Percentiles rank a stretch among this genome's conserved stretches.
Evolutionary conservation across 495 filamentous ascomycete genomes (phyloP).

Genomic region (Penicillium crystallinum): DNA sequence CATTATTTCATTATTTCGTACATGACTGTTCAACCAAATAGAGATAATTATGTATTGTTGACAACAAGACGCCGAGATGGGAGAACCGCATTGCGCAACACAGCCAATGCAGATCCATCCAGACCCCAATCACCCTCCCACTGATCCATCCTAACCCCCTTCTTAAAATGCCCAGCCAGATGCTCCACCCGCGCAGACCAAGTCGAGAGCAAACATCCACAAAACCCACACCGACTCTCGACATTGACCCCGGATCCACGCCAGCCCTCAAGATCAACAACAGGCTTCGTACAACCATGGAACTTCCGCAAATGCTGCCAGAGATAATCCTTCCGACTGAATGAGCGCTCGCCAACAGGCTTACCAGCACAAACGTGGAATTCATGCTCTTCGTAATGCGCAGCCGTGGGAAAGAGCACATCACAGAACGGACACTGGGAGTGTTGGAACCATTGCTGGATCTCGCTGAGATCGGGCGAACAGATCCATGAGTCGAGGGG

Average conservation of each 20-base stretch:
- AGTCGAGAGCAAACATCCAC: slow-evolving; percentile 51
- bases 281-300: slow-evolving; percentile 58
- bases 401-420: slow-evolving; percentile 47
- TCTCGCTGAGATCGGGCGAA: slow-evolving; percentile 23
- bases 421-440: slow-evolving; percentile 67
- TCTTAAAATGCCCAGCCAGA: slow-evolving; percentile 64
- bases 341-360: slow-evolving; percentile 61
- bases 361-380: slow-evolving; percentile 63
- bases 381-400: slow-evolving; percentile 67
- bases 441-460: slow-evolving; percentile 8
- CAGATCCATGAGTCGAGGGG: slow-evolving; percentile 77
- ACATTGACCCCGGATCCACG: slow-evolving; percentile 54
- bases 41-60: no score
- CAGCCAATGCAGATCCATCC: slow-evolving; percentile 49
- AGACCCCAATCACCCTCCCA: slow-evolving; percentile 75
- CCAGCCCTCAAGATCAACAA: slow-evolving; percentile 74
- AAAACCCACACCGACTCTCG: slow-evolving; percentile 68
- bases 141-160: slow-evolving; percentile 59
- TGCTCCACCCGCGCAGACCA: slow-evolving; percentile 62
- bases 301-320: slow-evolving; percentile 77
- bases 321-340: slow-evolving; percentile 80
- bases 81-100: slow-evolving; percentile 58
- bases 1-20: not conserved
- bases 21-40: no score
- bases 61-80: slow-evolving; percentile 39